Evolutionary conservation across 495 filamentous ascomycete species (phyloP), one percentile per base, ranked within the genome.

Genomic region (Xeromyces bisporus): DNA sequence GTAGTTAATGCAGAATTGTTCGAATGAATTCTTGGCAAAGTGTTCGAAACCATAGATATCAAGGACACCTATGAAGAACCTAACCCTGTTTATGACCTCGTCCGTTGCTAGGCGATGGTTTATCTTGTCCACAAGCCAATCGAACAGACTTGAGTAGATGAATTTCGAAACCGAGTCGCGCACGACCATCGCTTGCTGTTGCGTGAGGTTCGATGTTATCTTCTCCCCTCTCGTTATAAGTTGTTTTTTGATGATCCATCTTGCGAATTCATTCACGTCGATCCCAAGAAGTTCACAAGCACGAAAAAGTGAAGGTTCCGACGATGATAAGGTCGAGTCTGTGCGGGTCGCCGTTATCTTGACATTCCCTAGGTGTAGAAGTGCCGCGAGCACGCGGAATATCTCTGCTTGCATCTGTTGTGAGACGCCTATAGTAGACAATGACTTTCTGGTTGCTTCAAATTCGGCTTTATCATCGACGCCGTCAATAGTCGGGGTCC

Each of bases 21-120:
- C 89, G 44, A 99, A 99, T 6, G 91, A 96, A 63, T 99, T 99
- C 62, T 93, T 94, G 30, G 91, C 87, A 45, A 99, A 99, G 57
- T 99, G 89, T 54, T 99, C 89, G 51, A 99, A 99, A 26, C 89
- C 89, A 62, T 99, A 99, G 42, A 99, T 99, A 81, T 99, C 89
- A 32, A 99, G 72, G 23, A 99, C 89, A 44, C 89, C 89, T 42
- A 99, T 99, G 58, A 99, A 99, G n/a, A 81, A 85, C 39, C 60
- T 68, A 29, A 91, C 83, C 21, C 77, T 70, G 42, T 60, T 71
- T 15, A 93, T 54, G 21, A 96, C 82, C 38, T 84, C 79, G 23
- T 93, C 84, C 6, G 85, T 82, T 7, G 89, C 87, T 35, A 99
- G 66, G 42, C 85, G 80, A 31, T 56, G 57, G 58, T 99, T 99